Base-by-base conservation (phyloP, 352 stramenopile species). In the Pythium guiyangense region DNA sequence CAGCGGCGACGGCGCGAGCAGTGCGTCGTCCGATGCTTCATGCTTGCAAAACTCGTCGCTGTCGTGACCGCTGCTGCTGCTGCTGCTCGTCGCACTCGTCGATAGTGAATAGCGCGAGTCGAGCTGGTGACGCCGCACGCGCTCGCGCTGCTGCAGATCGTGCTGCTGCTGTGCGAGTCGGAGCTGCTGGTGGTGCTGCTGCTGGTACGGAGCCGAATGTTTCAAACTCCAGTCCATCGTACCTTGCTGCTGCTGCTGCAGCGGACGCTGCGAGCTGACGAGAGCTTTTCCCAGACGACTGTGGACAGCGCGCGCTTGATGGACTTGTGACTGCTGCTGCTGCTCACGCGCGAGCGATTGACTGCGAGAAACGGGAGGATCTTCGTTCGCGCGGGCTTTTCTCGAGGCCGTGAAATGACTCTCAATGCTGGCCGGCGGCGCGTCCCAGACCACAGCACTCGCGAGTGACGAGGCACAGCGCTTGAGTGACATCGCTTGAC, bases 171-270 rank as follows among this genome's bases (percentile, higher is more conserved):
- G 48, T 14, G 26, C 26, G 27, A 29, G 42, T 2, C n/a, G 54
- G 20, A 40, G 51, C 15, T n/a, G n/a, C n/a, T n/a, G n/a, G n/a
- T n/a, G n/a, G n/a, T 57, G 37, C 4, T n/a, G n/a, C n/a, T 39
- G n/a, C 4, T 37, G 18, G 10, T 22, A 20, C 17, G 17, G 27
- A 15, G 37, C 3, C 37, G 50, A 35, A 48, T n/a, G 40, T 57
- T 50, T 57, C 22, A 9, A 47, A 48, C 56, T 31, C 67, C 67
- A 74, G 60, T 66, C 69, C 67, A 74, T 71, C 45, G 40, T 42
- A 27, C 45, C 49, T 58, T 43, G 25, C 15, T 20, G 34, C 35
- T 53, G n/a, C n/a, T n/a, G n/a, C n/a, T n/a, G n/a, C n/a, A n/a
- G n/a, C n/a, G n/a, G n/a, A n/a, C n/a, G n/a, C n/a, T n/a, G n/a